These are phyloP conservation scores for Primulina tabacum DNA, from an alignment of 257 asterid genomes.

Conservation along the genomic window DNA sequence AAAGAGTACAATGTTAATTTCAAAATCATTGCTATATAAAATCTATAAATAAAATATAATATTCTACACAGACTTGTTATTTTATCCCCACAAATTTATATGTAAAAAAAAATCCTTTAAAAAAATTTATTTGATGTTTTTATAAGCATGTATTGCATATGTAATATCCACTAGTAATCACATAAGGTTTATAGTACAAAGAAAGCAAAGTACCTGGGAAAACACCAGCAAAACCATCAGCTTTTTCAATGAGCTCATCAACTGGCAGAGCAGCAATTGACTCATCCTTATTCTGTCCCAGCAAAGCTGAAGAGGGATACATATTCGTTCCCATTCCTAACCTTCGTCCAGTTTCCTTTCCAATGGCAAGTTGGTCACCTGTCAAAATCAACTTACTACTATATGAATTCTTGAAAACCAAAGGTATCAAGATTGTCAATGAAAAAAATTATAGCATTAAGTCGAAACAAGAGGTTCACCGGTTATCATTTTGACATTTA, in stretches of 20 bases:
- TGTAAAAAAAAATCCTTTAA: neutral
- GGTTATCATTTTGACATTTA: conserved; percentile 90
- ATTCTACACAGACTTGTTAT: too few species aligned
- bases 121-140: too few species aligned
- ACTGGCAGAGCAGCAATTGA: conserved; percentile 89
- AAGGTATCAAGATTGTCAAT: neutral
- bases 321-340: conserved; percentile 99
- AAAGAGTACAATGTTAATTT: too few species aligned
- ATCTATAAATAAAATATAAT: too few species aligned
- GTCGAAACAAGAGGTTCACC: conserved; percentile 35
- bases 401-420: neutral
- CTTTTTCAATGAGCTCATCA: conserved; percentile 95
- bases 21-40: too few species aligned
- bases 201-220: conserved; percentile 65
- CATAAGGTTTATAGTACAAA: conserved; percentile 3
- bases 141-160: neutral
- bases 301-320: conserved; percentile 95
- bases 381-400: conserved; percentile 19
- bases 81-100: neutral
- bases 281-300: conserved; percentile 95
- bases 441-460: conserved; percentile 1
- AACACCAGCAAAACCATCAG: conserved; percentile 99
- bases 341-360: conserved; percentile 94
- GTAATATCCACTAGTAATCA: neutral
- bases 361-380: conserved; percentile 99